phyloP scores from a whole-genome alignment of 2,329 filamentous ascomycete species.

The Simplicillium sp. region DNA sequence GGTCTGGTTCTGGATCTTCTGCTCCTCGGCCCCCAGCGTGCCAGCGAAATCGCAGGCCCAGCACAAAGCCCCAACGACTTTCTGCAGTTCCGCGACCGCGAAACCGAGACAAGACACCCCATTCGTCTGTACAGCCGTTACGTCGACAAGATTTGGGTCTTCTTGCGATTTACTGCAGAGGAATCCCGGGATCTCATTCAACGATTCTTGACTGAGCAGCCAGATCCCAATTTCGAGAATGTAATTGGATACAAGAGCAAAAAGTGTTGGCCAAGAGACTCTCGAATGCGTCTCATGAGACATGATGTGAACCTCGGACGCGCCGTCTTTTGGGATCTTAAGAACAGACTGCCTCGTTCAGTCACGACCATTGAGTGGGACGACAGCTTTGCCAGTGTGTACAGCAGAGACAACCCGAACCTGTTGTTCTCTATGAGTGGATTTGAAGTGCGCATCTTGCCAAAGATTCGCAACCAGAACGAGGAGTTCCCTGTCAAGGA shows the following conservation, averaged over 20 bases:
- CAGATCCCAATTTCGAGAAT: slow-evolving; percentile 98
- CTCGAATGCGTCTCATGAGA: slow-evolving; percentile 94
- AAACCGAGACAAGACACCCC: slow-evolving; percentile 86
- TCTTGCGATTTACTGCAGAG: slow-evolving; percentile 86
- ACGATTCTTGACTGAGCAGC: slow-evolving; percentile 94
- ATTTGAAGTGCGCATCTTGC: slow-evolving; percentile 92
- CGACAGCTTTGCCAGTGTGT: slow-evolving; percentile 95
- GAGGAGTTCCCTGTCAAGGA: slow-evolving; percentile 97
- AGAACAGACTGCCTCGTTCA: slow-evolving; percentile 89
- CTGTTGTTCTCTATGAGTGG: slow-evolving; percentile 95
- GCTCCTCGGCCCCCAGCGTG: slow-evolving; percentile 83
- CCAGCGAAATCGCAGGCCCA: slow-evolving; percentile 94
- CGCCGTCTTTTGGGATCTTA: slow-evolving; percentile 97
- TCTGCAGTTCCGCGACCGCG: slow-evolving; percentile 87
- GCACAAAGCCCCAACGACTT: slow-evolving; percentile 95
- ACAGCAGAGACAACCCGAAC: slow-evolving; percentile 96
- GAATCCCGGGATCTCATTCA: slow-evolving; percentile 95
- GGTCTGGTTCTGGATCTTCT: slow-evolving; percentile 90
- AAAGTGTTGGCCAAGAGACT: slow-evolving; percentile 98
- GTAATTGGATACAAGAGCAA: slow-evolving; percentile 99
- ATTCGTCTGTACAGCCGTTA: slow-evolving; percentile 97
- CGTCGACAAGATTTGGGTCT: slow-evolving; percentile 98
- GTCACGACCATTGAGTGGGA: slow-evolving; percentile 99
- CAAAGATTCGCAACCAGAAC: slow-evolving; percentile 89
- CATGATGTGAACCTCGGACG: slow-evolving; percentile 97